These are phyloP conservation scores for Candida stauntonica DNA, from an alignment of 805 yeast genomes.

Conservation along the genomic window DNA sequence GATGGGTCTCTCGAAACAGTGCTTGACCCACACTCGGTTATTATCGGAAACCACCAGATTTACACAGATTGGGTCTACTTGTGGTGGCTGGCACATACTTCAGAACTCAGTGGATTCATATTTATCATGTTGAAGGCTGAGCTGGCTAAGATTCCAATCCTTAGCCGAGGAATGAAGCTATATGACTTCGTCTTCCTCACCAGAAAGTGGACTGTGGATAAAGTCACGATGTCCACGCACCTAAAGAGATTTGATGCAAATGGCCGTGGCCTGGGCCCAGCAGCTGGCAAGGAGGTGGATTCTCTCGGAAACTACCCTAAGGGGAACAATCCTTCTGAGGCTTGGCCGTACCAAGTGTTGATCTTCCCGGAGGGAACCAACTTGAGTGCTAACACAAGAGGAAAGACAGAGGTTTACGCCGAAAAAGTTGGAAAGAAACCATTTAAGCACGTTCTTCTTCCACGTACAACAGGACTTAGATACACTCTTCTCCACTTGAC, in stretches of 20 bases:
- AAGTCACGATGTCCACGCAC: conserved; percentile 48
- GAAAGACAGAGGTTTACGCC: conserved; percentile 55
- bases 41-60: conserved; percentile 89
- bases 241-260: conserved; percentile 56
- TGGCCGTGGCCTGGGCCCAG: conserved; percentile 53
- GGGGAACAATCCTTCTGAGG: conserved; percentile 27
- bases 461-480: conserved; percentile 77
- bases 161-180: conserved; percentile 83
- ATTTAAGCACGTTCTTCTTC: conserved; percentile 67
- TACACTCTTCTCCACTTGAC: conserved; percentile 55
- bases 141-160: conserved; percentile 59
- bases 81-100: conserved; percentile 81
- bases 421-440: conserved; percentile 43
- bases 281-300: conserved; percentile 33
- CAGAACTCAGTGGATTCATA: conserved; percentile 58
- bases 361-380: conserved; percentile 96
- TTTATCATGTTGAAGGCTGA: conserved; percentile 78
- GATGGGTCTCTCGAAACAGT: conserved; percentile 18
- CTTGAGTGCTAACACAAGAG: conserved; percentile 59
- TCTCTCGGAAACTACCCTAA: conserved; percentile 27
- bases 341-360: conserved; percentile 64
- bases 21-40: conserved; percentile 50
- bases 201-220: conserved; percentile 84
- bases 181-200: conserved; percentile 75
- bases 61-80: conserved; percentile 90